These are phyloP conservation scores for Penicillium sp. DNA, from an alignment of 2,329 filamentous ascomycete genomes.

Conservation along the genomic window DNA sequence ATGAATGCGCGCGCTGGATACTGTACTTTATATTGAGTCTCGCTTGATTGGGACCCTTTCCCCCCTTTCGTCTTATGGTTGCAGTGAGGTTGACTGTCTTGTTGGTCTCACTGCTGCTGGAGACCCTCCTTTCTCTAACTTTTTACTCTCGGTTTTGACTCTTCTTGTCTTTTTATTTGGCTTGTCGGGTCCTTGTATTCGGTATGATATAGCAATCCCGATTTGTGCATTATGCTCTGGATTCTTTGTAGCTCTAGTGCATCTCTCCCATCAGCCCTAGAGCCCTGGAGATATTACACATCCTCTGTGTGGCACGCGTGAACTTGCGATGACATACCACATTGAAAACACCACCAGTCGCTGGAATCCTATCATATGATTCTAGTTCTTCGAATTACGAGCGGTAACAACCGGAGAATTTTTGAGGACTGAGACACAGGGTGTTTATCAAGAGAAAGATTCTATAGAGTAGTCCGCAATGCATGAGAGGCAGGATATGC, in stretches of 20 bases:
- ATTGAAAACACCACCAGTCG: neutral
- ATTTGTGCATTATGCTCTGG: conserved; percentile 8
- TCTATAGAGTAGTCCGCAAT: conserved; percentile 20
- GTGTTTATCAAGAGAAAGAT: conserved; percentile 7
- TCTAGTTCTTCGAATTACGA: neutral
- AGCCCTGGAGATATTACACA: too few relatives aligned
- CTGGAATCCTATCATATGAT: neutral
- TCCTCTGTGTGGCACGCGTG: neutral
- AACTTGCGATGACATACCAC: neutral
- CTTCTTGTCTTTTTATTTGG: conserved; percentile 27
- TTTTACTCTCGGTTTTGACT: conserved; percentile 13
- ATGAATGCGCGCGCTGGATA: conserved; percentile 27
- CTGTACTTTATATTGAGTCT: conserved; percentile 29
- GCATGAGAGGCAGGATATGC: conserved; percentile 8
- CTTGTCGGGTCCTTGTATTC: conserved; percentile 22
- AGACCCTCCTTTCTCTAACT: conserved; percentile 17
- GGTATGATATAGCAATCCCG: conserved; percentile 15
- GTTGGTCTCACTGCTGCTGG: conserved; percentile 5
- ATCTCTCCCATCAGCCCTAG: too few relatives aligned
- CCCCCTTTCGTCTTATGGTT: conserved; percentile 6
- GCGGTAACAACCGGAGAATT: neutral
- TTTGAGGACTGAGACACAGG: neutral
- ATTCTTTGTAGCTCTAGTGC: neutral
- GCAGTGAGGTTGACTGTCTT: neutral
- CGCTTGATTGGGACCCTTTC: conserved; percentile 11